A percentile compares a stretch with the other conserved stretches of the same genome.
Evolutionary conservation across 306 rosid genomes (phyloP).

Genomic region (Abrus precatorius): DNA sequence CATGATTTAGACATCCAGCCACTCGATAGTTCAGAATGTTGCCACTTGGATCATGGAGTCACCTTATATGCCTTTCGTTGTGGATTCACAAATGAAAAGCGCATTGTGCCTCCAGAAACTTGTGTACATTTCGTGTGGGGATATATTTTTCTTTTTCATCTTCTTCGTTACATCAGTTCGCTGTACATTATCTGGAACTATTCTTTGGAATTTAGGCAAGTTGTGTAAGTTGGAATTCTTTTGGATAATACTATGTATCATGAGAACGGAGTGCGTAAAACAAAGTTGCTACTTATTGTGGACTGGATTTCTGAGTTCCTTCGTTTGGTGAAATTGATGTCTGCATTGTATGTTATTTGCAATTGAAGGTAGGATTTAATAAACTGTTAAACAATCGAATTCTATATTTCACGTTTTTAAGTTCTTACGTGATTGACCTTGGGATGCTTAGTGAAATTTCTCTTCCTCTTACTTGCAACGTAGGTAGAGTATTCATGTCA

Average conservation of each 20-base stretch:
- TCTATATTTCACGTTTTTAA: neutral
- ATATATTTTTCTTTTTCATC: conserved; percentile 50
- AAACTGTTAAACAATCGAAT: conserved; percentile 12
- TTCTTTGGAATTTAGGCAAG: conserved; percentile 59
- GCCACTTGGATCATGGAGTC: conserved; percentile 46
- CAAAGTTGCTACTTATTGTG: conserved; percentile 9
- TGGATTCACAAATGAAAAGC: conserved; percentile 40
- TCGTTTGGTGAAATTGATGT: neutral
- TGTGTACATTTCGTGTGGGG: conserved; percentile 50
- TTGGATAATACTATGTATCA: conserved; percentile 34
- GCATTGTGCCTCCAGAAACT: conserved; percentile 46
- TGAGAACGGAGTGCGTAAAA: conserved; percentile 43
- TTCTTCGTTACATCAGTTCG: conserved; percentile 52
- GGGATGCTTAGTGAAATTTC: neutral
- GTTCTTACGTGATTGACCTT: neutral
- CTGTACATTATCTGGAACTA: conserved; percentile 59
- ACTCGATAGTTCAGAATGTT: conserved; percentile 54
- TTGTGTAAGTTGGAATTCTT: conserved; percentile 54
- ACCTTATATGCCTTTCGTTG: conserved; percentile 39
- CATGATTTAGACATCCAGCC: conserved; percentile 63
- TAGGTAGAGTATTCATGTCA: neutral
- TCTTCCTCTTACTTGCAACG: neutral
- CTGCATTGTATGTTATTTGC: conserved; percentile 17
- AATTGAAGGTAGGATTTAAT: conserved; percentile 12
- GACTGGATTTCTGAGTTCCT: conserved; percentile 42